Evolutionary conservation across 208 protist genomes (phyloP).

Genomic region (Porcisia hertigi): DNA sequence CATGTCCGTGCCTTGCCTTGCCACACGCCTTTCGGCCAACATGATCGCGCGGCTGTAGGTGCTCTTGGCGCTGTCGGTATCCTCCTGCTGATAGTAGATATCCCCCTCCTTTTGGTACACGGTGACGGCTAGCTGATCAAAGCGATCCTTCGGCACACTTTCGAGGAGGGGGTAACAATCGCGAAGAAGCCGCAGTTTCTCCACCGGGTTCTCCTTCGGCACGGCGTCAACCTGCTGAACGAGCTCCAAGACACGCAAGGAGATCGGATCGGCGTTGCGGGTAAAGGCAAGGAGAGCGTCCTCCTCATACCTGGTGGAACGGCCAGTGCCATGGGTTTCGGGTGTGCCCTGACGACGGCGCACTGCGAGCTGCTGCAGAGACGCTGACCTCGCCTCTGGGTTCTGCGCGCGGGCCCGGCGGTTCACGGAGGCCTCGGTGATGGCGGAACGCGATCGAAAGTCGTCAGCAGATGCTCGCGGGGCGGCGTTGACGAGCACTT

Average conservation of each 20-base stretch:
- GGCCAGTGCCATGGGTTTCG: not conserved
- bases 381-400: constrained; percentile 11
- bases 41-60: constrained; percentile 75
- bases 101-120: constrained; percentile 85
- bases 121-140: constrained; percentile 72
- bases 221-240: constrained; percentile 62
- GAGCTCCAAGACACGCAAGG: constrained; percentile 61
- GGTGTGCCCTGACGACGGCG: constrained; percentile 12
- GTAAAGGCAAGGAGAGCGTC: constrained; percentile 45
- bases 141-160: constrained; percentile 49
- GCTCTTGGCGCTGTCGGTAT: constrained; percentile 62
- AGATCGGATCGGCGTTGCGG: constrained; percentile 51
- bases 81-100: constrained; percentile 51
- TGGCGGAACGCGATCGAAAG: constrained; percentile 22
- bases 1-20: constrained; percentile 74
- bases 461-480: constrained; percentile 17
- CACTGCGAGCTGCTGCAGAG: constrained; percentile 15
- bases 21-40: constrained; percentile 76
- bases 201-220: constrained; percentile 31
- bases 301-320: constrained; percentile 16
- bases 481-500: constrained; percentile 30
- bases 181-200: constrained; percentile 58
- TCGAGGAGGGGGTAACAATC: constrained; percentile 73
- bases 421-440: not conserved
- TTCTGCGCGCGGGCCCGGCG: not conserved